These are phyloP conservation scores for Barnettozyma californica DNA, from an alignment of 805 yeast genomes.

Conservation along the genomic window DNA sequence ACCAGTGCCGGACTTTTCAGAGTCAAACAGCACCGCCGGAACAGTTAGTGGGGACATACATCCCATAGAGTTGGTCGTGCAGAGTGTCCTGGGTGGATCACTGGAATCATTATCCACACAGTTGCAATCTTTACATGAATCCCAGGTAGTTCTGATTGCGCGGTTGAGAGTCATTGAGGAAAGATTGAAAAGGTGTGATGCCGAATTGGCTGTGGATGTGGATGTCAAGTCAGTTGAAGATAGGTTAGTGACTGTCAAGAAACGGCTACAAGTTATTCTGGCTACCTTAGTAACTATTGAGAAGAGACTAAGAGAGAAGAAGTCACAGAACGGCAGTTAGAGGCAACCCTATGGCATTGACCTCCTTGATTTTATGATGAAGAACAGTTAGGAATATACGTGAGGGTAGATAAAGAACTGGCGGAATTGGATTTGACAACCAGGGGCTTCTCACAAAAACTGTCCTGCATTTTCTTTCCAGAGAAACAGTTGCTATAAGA, in stretches of 20 bases:
- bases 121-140: conserved; percentile 48
- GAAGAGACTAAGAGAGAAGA: conserved; percentile 11
- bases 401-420: too few relatives aligned
- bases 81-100: conserved; percentile 48
- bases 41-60: conserved; percentile 34
- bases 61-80: conserved; percentile 57
- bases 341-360: too few relatives aligned
- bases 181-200: conserved; percentile 27
- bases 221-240: conserved; percentile 18
- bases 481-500: too few relatives aligned
- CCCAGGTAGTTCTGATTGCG: conserved; percentile 48
- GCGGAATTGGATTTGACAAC: too few relatives aligned
- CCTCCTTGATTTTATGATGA: too few relatives aligned
- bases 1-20: background rate
- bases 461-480: too few relatives aligned
- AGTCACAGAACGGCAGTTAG: background rate
- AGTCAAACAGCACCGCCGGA: background rate
- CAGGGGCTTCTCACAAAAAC: too few relatives aligned
- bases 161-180: conserved; percentile 39
- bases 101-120: conserved; percentile 46
- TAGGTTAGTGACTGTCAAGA: conserved; percentile 23
- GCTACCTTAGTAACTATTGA: conserved; percentile 33
- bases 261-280: conserved; percentile 21
- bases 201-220: conserved; percentile 17
- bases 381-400: too few relatives aligned